Evolutionary conservation across 495 filamentous ascomycete species (phyloP), one percentile per base, ranked within the genome.

Genomic region (Penicillium ochrochloron): DNA sequence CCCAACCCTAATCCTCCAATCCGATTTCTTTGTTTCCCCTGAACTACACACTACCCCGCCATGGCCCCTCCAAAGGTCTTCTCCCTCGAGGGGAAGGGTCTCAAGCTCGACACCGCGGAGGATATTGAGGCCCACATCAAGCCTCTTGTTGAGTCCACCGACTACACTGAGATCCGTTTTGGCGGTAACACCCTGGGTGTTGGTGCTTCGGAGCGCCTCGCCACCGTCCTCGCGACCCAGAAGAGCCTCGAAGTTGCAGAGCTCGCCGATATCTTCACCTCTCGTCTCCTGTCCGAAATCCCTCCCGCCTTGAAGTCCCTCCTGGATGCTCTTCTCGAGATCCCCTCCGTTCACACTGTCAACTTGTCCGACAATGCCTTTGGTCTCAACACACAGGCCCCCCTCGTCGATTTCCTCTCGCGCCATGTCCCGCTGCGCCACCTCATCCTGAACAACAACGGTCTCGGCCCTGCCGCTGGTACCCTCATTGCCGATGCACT

Each of bases 331-430:
- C 89, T 98, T 46, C 86, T 97, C 51, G 87, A 90, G 58, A 87
- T 96, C 52, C 86, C 90, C 0, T 86, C 90, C 35, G 87, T 98
- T 15, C 90, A 93, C 73, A 97, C 93, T 34, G 85, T 99, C 75
- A 93, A 98, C 78, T 87, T 99, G 14, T 95, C 93, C 73, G 95
- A 99, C 78, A 99, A 99, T 77, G 95, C 95, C 48, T 99, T 99
- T 72, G 95, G 95, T 58, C 88, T 96, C 54, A 97, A 97, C 75
- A 96, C 92, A 14, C 88, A 91, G 72, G 89, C 89, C 33, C 90
- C 90, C 19, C 85, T 94, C 25, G 88, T 93, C 60, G 88, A 91
- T 44, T 99, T 97, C 81, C 87, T 98, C 52, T 88, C 90, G 29
- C 82, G 85, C 31, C 93, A 97, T 74, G 86, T 90, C 21, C 94